Percentiles rank a stretch among this genome's conserved stretches.
Evolutionary conservation across 2,329 filamentous ascomycete species (phyloP).

Genomic region (Fusarium marasasianum): DNA sequence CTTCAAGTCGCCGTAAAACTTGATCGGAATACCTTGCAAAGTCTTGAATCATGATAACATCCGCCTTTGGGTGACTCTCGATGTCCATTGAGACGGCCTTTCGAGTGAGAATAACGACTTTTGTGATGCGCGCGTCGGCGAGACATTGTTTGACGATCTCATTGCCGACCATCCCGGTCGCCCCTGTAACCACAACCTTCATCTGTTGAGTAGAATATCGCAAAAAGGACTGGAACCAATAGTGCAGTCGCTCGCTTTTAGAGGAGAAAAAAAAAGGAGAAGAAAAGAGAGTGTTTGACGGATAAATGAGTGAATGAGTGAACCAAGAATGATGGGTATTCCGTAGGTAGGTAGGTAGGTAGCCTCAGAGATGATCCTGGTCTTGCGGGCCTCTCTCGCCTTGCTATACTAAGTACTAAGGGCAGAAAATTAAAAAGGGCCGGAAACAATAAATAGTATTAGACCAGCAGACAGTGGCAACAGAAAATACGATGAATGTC

Average conservation of each 20-base stretch:
- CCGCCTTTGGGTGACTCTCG: slow-evolving; percentile 57
- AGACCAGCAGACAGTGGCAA: background rate
- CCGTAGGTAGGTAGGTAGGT: background rate
- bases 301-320: background rate
- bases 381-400: slow-evolving; percentile 28
- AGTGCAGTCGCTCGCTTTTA: background rate
- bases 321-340: slow-evolving; percentile 1
- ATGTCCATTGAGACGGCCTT: slow-evolving; percentile 55
- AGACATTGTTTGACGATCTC: slow-evolving; percentile 64
- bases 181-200: slow-evolving; percentile 68
- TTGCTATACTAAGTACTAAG: slow-evolving; percentile 18
- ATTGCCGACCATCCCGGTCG: slow-evolving; percentile 66
- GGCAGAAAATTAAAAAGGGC: slow-evolving; percentile 18
- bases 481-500: slow-evolving; percentile 8
- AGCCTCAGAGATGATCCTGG: slow-evolving; percentile 22
- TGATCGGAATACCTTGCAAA: slow-evolving; percentile 60
- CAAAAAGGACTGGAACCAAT: background rate
- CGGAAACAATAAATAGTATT: slow-evolving; percentile 5
- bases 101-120: slow-evolving; percentile 61
- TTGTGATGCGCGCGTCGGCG: slow-evolving; percentile 58
- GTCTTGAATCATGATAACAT: slow-evolving; percentile 60
- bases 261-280: too few species aligned
- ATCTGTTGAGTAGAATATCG: slow-evolving; percentile 42
- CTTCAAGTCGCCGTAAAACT: slow-evolving; percentile 50
- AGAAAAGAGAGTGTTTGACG: background rate